Evolutionary conservation across 2,329 filamentous ascomycete species (phyloP), one percentile per base, ranked within the genome.

Genomic region (Neurospora crassa): DNA sequence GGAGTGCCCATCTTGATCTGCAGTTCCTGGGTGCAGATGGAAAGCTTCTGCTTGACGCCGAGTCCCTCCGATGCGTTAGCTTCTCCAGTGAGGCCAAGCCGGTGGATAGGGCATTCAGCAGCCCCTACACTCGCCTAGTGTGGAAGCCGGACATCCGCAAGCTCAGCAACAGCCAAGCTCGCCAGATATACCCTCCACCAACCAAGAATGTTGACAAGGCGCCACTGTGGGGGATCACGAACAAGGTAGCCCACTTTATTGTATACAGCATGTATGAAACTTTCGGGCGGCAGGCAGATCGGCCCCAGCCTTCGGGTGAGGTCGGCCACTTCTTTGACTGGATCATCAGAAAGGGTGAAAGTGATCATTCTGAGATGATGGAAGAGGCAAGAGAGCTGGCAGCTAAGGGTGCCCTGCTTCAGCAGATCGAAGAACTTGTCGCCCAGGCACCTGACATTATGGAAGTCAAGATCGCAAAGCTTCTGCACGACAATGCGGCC

Each of bases 71-170:
- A 10, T 70, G 68, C 68, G 63, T 70, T 40, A 70, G 68, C 68
- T 70, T 63, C 40, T 70, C 68, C 37, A 70, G 68, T 40, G 68
- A 37, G 2, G 34, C 47, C 68, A 70, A 70, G 68, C 10, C 47
- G 16, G 37, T 29, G 4, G 69, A 71, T 47, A 71, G 71, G 63
- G 43, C 70, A 10, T 74, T 73, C 42, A 72, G 70, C 68, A 74
- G 74, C 70, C 74, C 74, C 11, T 74, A 74, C 47, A 70, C 69
- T 14, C 45, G 74, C 1, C 37, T 76, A 6, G 69, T 68, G 10
- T 75, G 73, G 74, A 74, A 74, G 70, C 76, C 76, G 4, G 76
- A 78, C 59, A 73, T 77, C 18, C 75, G 74, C 29, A 67, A 53
- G 12, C 43, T 75, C 63, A 70, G 59, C 67, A 75, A 74, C 43